Base-by-base conservation (phyloP, 129 eudicot species). In the Gnaphalium uliginosum region DNA sequence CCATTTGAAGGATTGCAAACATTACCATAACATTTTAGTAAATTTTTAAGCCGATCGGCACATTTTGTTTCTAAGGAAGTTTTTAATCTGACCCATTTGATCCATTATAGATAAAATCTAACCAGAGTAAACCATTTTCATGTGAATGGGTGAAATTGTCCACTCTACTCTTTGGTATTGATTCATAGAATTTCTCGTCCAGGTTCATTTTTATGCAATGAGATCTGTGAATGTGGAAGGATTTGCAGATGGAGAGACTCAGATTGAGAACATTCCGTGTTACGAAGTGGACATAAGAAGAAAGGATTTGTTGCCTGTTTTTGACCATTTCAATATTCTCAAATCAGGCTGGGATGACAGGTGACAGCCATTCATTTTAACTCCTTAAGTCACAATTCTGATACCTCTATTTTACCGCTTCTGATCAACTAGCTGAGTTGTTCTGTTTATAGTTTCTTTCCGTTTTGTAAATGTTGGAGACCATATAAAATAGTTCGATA, bases 321-420 rank as follows among this genome's bases (percentile, higher is more conserved):
- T 73, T 78, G 85, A 83, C 23, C 81, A 80, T 73, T 84, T 81
- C 82, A 81, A 78, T 64, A 78, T 73, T 83, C 69, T 80, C 75
- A 85, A 76, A 66, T 75, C 92, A 73, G 87, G 66, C 77, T 84
- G 81, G 87, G 84, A 63, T 54, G 86, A 83, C 86, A 83, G 96
- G 43, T 37, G 13, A 37, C 43, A 8, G 11, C 11, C 43, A 37
- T 37, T 37, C 1, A 37, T 37, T 8, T 37, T 8, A 37, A 8
- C 43, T 37, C 43, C 43, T 6, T 37, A 37, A 37, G 43, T 37
- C 2, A 29, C 66, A 21, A 48, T 51, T 63, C 43, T 60, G 72
- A 61, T 17, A 29, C 57, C 56, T 69, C 11, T 29, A 26, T 19
- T 22, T 43, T 43, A 25, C 5, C 23, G 32, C 66, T 22, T 18